Base-by-base conservation (phyloP, 768 basidiomycete species). In the Agaricus subrufescens region DNA sequence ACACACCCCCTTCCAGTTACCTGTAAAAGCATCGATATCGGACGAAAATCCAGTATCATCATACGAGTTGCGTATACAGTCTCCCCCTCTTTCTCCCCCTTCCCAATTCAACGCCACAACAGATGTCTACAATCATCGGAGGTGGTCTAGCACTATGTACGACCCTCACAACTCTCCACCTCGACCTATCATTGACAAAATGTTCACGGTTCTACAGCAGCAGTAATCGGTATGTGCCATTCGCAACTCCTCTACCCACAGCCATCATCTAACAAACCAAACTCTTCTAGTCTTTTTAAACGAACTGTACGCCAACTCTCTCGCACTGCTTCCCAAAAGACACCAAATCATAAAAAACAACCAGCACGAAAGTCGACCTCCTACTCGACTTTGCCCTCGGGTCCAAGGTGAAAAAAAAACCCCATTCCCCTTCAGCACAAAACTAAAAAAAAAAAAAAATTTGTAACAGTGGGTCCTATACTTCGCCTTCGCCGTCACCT, bases 391-490 rank as follows among this genome's bases (percentile, higher is more conserved):
- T 56, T 26, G 55, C 48, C 15, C 26, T 40, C 12, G 49, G 40
- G 10, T 48, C 48, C 10, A 50, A 50, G 31, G 55, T 56, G 23
- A 50, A 19, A 19, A 19, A 19, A 19, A 19, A 19, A 19, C 19
- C 19, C 19, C 19, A 19, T 19, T 19, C 19, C 19, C 19, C 19
- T 19, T 19, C 19, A 19, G 19, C 19, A 19, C 19, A 19, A 19
- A 19, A 19, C 19, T 19, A 19, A 19, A 19, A 19, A 19, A 19
- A 19, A 19, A 19, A 19, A 19, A 19, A 19, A 19, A 19, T 19
- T 19, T 19, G 19, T 19, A 19, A 19, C 27, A 56, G 55, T 56
- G 55, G 55, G 23, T 56, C 4, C 19, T 56, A 23, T 56, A 56
- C 34, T 56, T 50, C 25, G 49, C 29, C 4, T 56, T 56, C 8